Evolutionary conservation across 2,329 filamentous ascomycete species (phyloP), one percentile per base, ranked within the genome.

Genomic region (Nothomitra cinnamomea): DNA sequence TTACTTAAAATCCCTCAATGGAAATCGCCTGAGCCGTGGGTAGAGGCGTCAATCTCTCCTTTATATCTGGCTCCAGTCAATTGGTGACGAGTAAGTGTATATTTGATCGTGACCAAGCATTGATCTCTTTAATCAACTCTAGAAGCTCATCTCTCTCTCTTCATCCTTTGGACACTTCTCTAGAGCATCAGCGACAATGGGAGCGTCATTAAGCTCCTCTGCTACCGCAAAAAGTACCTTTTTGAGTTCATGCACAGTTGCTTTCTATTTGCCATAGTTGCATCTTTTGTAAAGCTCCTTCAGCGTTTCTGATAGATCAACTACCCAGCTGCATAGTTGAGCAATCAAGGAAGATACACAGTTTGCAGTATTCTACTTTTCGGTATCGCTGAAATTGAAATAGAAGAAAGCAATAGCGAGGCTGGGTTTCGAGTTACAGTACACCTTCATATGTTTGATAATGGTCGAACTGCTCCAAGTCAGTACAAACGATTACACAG

Each of bases 301-400:
- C 21, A 28, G n/a, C 22, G 21, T 15, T 15, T 54, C 35, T 21
- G 48, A 35, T 17, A 54, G 22, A 35, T 54, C 21, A 13, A 17
- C 24, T 36, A 17, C 13, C 36, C 67, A 64, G 3, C 54, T 41
- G 5, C 62, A 63, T 3, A 70, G 59, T 53, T 70, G 68, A 15
- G 63, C 47, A 21, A 69, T 53, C 0, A 70, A 52, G 1, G 64
- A 60, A 1, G 64, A 61, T 1, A 70, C 56, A 59, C 69, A 62
- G 1, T 61, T 58, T 0, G 59, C 65, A 0, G 58, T 25, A 28
- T 63, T 57, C 54, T 67, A 64, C 41, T 70, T 70, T 10, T 42
- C 49, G 1, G 57, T 25, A 45, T 69, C 65, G 47, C 64, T 66
- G 56, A 69, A 70, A 3, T 65, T 62, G 52, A 71, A 71, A 58